A percentile compares a stretch with the other conserved stretches of the same genome.
phyloP scores from a whole-genome alignment of 2,329 filamentous ascomycete genomes.

The Seiridium unicorne region DNA sequence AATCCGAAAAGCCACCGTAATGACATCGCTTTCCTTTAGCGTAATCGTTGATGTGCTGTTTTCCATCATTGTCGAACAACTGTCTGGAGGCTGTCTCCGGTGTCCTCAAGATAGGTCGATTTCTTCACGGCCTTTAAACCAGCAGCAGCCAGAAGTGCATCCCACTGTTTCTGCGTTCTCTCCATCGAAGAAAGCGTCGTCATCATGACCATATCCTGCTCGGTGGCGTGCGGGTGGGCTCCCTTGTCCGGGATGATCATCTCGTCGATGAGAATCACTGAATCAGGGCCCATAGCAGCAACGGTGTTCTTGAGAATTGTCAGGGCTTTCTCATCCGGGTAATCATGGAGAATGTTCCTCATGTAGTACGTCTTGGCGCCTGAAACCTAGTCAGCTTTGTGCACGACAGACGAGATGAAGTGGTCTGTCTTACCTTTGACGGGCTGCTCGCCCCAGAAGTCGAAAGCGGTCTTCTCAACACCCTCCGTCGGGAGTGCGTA shows the following conservation, averaged over 20 bases:
- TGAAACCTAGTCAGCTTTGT: neutral
- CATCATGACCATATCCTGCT: conserved; percentile 31
- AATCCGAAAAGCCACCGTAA: too few relatives aligned
- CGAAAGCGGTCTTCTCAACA: conserved; percentile 11
- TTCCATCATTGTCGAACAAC: neutral
- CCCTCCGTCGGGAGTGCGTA: conserved; percentile 3
- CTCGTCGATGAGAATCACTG: conserved; percentile 40
- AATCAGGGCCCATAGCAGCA: conserved; percentile 30
- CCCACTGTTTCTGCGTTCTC: conserved; percentile 33
- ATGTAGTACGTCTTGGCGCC: conserved; percentile 31
- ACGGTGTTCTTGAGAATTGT: conserved; percentile 30
- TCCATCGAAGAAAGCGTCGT: conserved; percentile 27
- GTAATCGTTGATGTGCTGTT: too few relatives aligned
- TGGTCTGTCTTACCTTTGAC: conserved; percentile 15
- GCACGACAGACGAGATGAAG: too few relatives aligned
- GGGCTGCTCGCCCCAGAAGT: conserved; percentile 15
- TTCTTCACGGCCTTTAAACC: conserved; percentile 12
- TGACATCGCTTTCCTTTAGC: too few relatives aligned
- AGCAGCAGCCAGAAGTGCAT: conserved; percentile 16
- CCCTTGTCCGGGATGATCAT: conserved; percentile 33
- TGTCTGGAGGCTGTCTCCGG: conserved; percentile 3
- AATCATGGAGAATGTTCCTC: conserved; percentile 32
- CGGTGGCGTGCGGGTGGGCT: conserved; percentile 24
- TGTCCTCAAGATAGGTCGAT: conserved; percentile 8
- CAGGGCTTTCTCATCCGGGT: conserved; percentile 24